A percentile compares a stretch with the other conserved stretches of the same genome.
These are phyloP conservation scores for Dendrocalamus latiflorus DNA, from an alignment of 202 grass and related monocot species.

Conservation along the genomic window DNA sequence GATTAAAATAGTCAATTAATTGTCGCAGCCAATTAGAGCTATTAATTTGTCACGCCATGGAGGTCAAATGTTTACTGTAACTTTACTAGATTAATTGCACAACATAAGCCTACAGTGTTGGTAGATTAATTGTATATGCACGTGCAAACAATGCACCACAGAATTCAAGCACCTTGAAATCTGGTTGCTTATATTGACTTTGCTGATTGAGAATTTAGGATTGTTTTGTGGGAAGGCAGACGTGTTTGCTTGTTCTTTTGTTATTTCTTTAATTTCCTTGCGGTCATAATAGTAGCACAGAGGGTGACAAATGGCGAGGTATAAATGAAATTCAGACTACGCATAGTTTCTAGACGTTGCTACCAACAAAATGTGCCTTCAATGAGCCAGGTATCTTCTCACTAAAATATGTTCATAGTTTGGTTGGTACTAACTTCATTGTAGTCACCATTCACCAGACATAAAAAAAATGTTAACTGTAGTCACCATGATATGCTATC, in stretches of 20 bases:
- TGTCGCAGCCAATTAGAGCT: background rate
- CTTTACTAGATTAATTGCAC: background rate
- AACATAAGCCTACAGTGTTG: background rate
- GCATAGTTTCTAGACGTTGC: background rate
- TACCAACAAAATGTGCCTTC: background rate
- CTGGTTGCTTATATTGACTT: constrained; percentile 44
- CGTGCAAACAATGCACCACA: constrained; percentile 22
- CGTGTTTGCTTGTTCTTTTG: constrained; percentile 21
- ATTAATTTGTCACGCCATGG: constrained; percentile 7
- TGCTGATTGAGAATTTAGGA: constrained; percentile 32
- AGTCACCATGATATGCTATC: background rate
- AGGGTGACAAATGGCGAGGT: constrained; percentile 33
- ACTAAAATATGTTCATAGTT: background rate
- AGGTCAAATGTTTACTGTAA: constrained; percentile 6
- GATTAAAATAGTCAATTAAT: background rate
- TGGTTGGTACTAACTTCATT: background rate
- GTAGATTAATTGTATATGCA: background rate
- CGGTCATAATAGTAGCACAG: background rate
- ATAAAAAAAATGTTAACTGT: background rate
- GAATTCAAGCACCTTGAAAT: constrained; percentile 35
- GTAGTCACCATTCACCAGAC: background rate
- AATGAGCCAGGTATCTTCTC: background rate
- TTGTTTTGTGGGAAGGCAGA: constrained; percentile 21
- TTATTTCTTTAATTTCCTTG: constrained; percentile 5
- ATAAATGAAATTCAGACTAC: background rate